Base-by-base conservation (phyloP, 2,329 filamentous ascomycete genomes). In the Paraphaeosphaeria sporulosa region DNA sequence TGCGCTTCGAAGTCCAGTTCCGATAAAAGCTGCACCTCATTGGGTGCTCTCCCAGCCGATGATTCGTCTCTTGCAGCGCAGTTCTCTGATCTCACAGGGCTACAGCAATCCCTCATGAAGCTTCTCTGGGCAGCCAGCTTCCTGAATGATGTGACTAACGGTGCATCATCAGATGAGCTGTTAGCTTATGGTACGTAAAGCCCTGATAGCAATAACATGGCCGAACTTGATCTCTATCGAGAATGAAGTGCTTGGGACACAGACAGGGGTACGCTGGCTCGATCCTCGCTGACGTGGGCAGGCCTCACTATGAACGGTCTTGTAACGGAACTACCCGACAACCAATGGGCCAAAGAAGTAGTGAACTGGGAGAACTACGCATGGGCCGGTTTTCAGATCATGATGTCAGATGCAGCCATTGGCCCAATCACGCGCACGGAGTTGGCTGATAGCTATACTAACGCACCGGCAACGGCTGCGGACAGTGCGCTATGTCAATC, bases 301-400 rank as follows among this genome's bases (percentile, higher is more conserved):
- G 44, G 44, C 15, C 44, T 47, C 23, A 27, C 27, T 13, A 47
- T 47, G 44, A 47, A 47, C 17, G 44, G 44, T 17, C 25, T 47
- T 27, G 44, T 55, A 8, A 46, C 38, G 3, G 27, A 34, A 19
- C 52, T 62, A 7, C 43, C 57, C 2, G 47, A 62, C n/a, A 42
- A 57, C 23, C 60, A 62, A 34, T 62, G 60, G 60, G 25, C 21
- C n/a, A 52, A 49, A 25, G 60, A 62, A 32, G 10, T 57, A 4
- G n/a, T 56, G 3, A n/a, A 19, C 9, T 62, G 57, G 56, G 60
- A 59, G 32, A 17, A 30, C 13, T 34, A 19, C 4, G 38, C 47
- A 1, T 62, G 56, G 56, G 30, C 56, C 3, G 46, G 42, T 10
- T 46, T 53, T 13, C 60, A 62, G 21, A 56, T 38, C 19, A 9